Percentiles rank a stretch among this genome's conserved stretches.
Conservation (phyloP, 78 protist species). For the Dictyostelium firmibasis region DNA sequence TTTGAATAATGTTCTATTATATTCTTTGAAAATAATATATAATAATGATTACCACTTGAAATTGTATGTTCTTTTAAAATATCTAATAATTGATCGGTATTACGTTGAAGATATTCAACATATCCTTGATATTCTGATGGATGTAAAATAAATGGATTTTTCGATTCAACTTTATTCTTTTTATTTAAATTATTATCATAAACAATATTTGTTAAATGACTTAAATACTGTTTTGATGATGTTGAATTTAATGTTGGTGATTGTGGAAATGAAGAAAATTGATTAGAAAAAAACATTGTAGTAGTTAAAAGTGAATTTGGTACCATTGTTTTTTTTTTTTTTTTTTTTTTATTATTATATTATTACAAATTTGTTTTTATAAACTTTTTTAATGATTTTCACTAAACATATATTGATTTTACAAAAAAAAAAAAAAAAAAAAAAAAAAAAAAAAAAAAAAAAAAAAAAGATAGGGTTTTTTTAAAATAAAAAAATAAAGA, state of each 20-base stretch:
- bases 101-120: neutral
- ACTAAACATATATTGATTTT: neutral
- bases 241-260: neutral
- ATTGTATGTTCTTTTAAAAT: neutral
- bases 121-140: neutral
- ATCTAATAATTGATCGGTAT: neutral
- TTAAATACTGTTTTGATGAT: neutral
- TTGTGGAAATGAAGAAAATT: neutral
- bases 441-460: too few species aligned
- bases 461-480: neutral
- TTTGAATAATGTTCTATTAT: conserved; percentile 1
- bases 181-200: neutral
- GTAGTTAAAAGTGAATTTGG: neutral
- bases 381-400: too few species aligned
- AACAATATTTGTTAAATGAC: neutral
- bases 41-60: neutral
- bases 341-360: neutral
- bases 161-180: neutral
- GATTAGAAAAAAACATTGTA: neutral
- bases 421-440: too few species aligned
- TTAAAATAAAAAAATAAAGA: neutral
- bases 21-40: neutral
- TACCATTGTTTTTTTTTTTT: neutral
- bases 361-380: too few species aligned
- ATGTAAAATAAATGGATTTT: neutral